Evolutionary conservation across 176 grass and related monocot genomes (phyloP).

Genomic region (Oryza glaberrima): DNA sequence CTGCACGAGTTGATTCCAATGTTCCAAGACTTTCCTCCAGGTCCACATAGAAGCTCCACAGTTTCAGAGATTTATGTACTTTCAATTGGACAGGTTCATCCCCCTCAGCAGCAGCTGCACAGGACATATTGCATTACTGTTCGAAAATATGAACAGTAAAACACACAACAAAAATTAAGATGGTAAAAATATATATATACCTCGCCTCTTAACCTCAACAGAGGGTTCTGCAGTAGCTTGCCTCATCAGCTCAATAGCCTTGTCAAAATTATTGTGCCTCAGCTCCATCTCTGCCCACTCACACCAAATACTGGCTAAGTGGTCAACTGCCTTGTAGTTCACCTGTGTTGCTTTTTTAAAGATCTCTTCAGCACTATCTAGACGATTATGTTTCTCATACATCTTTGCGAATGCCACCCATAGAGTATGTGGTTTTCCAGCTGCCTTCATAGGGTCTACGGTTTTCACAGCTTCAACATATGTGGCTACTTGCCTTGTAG

Average conservation of each 20-base stretch:
- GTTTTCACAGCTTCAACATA: conserved; percentile 92
- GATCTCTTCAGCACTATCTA: conserved; percentile 81
- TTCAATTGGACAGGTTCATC: conserved; percentile 79
- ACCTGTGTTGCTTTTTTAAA: conserved; percentile 76
- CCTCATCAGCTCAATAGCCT: conserved; percentile 80
- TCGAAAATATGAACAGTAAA: conserved; percentile 26
- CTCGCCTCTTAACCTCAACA: conserved; percentile 82
- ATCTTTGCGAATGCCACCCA: conserved; percentile 84
- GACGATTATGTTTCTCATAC: conserved; percentile 79
- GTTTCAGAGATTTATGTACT: conserved; percentile 78
- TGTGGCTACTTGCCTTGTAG: conserved; percentile 64
- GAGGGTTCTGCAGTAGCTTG: conserved; percentile 78
- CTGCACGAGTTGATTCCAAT: conserved; percentile 68
- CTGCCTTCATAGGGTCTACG: conserved; percentile 86
- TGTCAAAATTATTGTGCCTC: conserved; percentile 65
- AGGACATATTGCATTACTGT: conserved; percentile 20
- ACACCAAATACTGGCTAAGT: conserved; percentile 83
- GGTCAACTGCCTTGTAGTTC: conserved; percentile 72
- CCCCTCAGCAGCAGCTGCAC: conserved; percentile 77
- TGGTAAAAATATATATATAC: conserved; percentile 42
- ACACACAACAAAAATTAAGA: conserved; percentile 24
- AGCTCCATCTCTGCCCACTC: conserved; percentile 90
- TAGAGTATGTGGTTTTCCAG: conserved; percentile 82
- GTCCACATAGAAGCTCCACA: conserved; percentile 95
- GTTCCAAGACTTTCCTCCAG: conserved; percentile 82